phyloP scores from a whole-genome alignment of 345 rosid genomes.

The Populus ilicifolia region DNA sequence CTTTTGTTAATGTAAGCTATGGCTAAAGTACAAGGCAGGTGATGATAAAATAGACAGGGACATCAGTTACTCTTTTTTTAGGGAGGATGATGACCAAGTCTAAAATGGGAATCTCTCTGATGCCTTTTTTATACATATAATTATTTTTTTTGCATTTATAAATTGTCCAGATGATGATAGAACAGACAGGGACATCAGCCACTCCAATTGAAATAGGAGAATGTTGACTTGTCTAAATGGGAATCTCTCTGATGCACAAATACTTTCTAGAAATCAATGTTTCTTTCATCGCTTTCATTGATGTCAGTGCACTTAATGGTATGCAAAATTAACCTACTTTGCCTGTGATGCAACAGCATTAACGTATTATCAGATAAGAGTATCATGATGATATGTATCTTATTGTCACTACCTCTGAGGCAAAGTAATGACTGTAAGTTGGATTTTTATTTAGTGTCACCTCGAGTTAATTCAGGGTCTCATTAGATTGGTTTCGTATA shows the following conservation, averaged over 20 bases:
- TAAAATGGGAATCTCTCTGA: slow-evolving; percentile 5
- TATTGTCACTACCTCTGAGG: slow-evolving; percentile 46
- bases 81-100: background rate
- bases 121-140: background rate
- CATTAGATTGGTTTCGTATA: background rate
- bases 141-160: background rate
- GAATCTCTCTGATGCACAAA: slow-evolving; percentile 52
- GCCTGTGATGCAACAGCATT: slow-evolving; percentile 22
- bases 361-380: slow-evolving; percentile 26
- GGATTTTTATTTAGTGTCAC: too few species aligned
- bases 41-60: slow-evolving; percentile 8
- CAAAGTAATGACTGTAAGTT: background rate
- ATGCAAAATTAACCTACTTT: background rate
- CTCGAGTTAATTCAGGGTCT: background rate
- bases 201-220: slow-evolving; percentile 20
- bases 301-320: background rate
- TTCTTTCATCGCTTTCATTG: background rate
- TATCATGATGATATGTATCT: slow-evolving; percentile 20
- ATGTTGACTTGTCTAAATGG: slow-evolving; percentile 43
- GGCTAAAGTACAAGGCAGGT: background rate
- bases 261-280: background rate
- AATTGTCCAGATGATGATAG: slow-evolving; percentile 52
- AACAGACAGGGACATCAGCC: slow-evolving; percentile 88
- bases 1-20: too few species aligned
- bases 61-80: slow-evolving; percentile 2